Conservation (phyloP, 2,329 filamentous ascomycete species). For the Scedosporium aurantiacum region DNA sequence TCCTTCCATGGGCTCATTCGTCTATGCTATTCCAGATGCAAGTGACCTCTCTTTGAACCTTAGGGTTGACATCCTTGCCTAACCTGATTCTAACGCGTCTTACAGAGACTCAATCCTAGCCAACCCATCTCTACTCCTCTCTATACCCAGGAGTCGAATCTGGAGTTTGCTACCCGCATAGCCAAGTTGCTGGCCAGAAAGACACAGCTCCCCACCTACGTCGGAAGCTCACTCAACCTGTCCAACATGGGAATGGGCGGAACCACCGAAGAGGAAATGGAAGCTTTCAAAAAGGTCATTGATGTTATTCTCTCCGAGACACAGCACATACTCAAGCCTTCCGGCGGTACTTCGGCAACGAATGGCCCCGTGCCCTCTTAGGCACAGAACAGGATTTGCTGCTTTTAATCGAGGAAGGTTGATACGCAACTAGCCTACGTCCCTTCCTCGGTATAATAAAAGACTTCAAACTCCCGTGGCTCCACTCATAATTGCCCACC, state of each 20-base stretch:
- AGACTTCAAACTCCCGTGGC: no score
- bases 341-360: not conserved
- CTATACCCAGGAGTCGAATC: conserved; percentile 60
- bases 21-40: conserved; percentile 90
- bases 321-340: not conserved
- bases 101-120: conserved; percentile 38
- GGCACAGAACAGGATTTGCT: not conserved
- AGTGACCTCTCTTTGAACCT: conserved; percentile 12
- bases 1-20: conserved; percentile 70
- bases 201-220: conserved; percentile 68
- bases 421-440: no score
- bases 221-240: conserved; percentile 78
- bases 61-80: not conserved
- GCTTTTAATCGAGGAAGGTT: no score
- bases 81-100: not conserved
- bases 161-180: conserved; percentile 79
- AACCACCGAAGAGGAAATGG: conserved; percentile 87
- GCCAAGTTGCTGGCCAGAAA: conserved; percentile 73
- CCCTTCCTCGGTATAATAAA: no score
- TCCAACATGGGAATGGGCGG: conserved; percentile 63
- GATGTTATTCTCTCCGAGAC: conserved; percentile 43
- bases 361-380: not conserved
- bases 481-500: not conserved
- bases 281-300: conserved; percentile 66
- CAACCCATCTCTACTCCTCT: conserved; percentile 69